These are phyloP conservation scores for Carex pumila DNA, from an alignment of 176 grass and related monocot genomes.

Conservation along the genomic window DNA sequence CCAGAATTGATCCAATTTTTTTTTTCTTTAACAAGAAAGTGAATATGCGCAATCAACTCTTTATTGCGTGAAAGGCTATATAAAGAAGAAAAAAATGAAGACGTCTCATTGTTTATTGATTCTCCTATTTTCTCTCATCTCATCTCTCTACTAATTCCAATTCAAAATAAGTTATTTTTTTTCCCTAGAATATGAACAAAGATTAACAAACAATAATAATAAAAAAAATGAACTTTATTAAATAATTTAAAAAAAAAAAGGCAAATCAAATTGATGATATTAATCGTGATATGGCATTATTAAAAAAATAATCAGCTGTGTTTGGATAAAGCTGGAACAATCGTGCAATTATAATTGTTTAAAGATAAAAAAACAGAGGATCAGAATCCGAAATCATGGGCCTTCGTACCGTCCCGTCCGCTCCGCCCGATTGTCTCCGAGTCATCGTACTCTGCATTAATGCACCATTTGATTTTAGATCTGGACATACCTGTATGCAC, in stretches of 20 bases:
- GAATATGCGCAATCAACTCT: not conserved
- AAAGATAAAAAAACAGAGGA: not conserved
- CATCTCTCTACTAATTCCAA: not conserved
- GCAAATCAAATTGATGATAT: too few relatives aligned
- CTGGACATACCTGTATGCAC: too few relatives aligned
- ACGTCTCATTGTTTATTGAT: not conserved
- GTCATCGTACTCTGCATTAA: too few relatives aligned
- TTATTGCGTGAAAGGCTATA: not conserved
- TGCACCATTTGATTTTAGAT: too few relatives aligned
- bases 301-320: too few relatives aligned
- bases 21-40: too few relatives aligned
- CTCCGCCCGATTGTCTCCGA: not conserved
- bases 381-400: not conserved
- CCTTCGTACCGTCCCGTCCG: not conserved
- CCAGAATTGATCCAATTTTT: too few relatives aligned
- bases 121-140: not conserved
- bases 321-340: not conserved
- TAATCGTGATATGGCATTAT: too few relatives aligned
- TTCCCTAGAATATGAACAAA: not conserved
- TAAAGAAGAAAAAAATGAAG: not conserved
- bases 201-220: not conserved
- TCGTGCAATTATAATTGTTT: not conserved
- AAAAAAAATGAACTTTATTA: too few relatives aligned
- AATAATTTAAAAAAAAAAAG: too few relatives aligned
- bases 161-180: not conserved